A percentile compares a stretch with the other conserved stretches of the same genome.
These are phyloP conservation scores for Nicotiana obtusifolia DNA, from an alignment of 257 asterid genomes.

Conservation along the genomic window DNA sequence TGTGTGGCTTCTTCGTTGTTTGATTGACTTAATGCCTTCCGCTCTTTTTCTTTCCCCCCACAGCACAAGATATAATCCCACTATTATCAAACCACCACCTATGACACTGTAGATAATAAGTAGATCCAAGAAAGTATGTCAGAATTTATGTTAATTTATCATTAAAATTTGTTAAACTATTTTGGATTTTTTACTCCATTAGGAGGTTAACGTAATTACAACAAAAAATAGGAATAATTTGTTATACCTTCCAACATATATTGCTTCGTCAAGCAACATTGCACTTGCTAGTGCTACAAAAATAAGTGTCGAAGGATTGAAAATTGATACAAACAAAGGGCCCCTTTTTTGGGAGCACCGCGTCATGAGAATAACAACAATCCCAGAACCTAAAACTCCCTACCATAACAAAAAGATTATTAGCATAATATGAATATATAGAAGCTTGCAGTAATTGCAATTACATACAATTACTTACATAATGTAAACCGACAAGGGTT, in stretches of 20 bases:
- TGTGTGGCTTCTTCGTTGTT: too few relatives aligned
- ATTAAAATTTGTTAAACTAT: too few relatives aligned
- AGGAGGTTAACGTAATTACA: too few relatives aligned
- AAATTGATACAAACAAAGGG: conserved; percentile 42
- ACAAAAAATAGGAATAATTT: not conserved
- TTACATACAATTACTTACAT: not conserved
- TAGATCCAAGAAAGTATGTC: too few relatives aligned
- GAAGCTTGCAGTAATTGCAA: not conserved
- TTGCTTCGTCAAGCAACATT: conserved; percentile 37
- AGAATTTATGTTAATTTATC: too few relatives aligned
- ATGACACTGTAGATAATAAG: conserved; percentile 24
- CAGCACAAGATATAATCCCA: conserved; percentile 34
- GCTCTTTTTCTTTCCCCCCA: conserved; percentile 42
- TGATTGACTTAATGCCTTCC: conserved; percentile 3
- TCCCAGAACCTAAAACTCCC: conserved; percentile 44
- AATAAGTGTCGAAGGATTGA: conserved; percentile 43
- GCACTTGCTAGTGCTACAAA: conserved; percentile 45
- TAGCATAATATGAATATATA: not conserved
- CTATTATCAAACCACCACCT: conserved; percentile 37
- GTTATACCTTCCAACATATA: conserved; percentile 44
- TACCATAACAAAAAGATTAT: conserved; percentile 9
- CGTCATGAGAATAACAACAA: conserved; percentile 29
- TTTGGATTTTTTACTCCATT: too few relatives aligned
- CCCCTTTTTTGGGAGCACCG: conserved; percentile 49
- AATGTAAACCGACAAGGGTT: too few relatives aligned